Conservation (phyloP, 805 yeast genomes). For the Metschnikowia sp. region DNA sequence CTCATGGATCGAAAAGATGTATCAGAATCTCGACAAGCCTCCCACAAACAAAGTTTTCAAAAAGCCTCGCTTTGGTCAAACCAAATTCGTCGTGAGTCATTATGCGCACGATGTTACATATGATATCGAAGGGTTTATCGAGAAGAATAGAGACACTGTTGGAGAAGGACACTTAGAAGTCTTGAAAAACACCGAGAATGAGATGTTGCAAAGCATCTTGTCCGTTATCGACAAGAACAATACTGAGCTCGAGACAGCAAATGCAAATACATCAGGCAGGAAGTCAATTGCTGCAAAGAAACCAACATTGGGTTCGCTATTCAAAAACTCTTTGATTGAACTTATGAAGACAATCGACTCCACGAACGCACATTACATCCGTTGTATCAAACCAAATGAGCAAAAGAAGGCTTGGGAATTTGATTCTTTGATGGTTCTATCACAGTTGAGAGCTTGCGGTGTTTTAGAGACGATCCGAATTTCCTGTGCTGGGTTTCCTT, state of each 20-base stretch:
- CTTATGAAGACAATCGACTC: constrained; percentile 90
- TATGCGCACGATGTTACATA: constrained; percentile 93
- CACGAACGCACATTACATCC: constrained; percentile 92
- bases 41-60: constrained; percentile 76
- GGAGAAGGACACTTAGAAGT: constrained; percentile 93
- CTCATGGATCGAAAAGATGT: constrained; percentile 87
- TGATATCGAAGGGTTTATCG: constrained; percentile 91
- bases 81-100: constrained; percentile 85
- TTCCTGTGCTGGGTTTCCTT: constrained; percentile 97
- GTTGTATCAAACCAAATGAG: constrained; percentile 97
- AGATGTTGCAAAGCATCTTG: constrained; percentile 61
- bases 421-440: constrained; percentile 90
- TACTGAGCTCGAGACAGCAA: constrained; percentile 44
- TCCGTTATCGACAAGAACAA: constrained; percentile 59
- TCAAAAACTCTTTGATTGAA: constrained; percentile 87
- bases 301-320: constrained; percentile 93
- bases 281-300: constrained; percentile 57
- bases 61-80: constrained; percentile 91
- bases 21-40: constrained; percentile 75
- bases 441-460: constrained; percentile 98
- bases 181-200: constrained; percentile 64
- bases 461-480: constrained; percentile 94
- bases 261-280: constrained; percentile 27
- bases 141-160: constrained; percentile 95
- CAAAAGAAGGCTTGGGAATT: constrained; percentile 94